Evolutionary conservation across 768 basidiomycete species (phyloP).

Genomic region (Lentinula sp.): DNA sequence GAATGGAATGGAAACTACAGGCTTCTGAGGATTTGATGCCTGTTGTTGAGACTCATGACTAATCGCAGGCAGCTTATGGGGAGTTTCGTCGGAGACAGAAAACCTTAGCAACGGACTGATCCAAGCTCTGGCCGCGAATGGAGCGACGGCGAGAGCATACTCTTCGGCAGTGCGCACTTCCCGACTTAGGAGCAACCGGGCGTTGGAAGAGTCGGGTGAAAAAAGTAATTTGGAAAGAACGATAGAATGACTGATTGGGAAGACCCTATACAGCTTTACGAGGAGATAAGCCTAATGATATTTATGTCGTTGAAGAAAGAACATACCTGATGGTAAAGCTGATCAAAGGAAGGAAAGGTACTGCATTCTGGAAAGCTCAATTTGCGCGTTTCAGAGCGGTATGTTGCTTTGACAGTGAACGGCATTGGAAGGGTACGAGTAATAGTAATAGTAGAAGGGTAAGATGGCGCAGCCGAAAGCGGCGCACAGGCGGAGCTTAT

Average conservation of each 20-base stretch:
- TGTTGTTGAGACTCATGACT: background rate
- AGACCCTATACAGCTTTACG: slow-evolving; percentile 61
- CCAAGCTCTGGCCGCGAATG: slow-evolving; percentile 47
- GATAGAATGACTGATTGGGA: slow-evolving; percentile 54
- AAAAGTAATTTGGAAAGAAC: slow-evolving; percentile 66
- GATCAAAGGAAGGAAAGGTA: slow-evolving; percentile 56
- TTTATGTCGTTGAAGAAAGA: background rate
- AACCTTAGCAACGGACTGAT: slow-evolving; percentile 58
- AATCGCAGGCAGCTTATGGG: slow-evolving; percentile 25
- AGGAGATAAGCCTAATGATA: slow-evolving; percentile 19
- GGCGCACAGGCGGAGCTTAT: slow-evolving; percentile 12
- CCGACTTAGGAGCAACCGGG: slow-evolving; percentile 55
- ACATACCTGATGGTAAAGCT: slow-evolving; percentile 57
- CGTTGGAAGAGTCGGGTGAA: slow-evolving; percentile 49
- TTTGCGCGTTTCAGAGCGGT: slow-evolving; percentile 62
- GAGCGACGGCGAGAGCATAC: slow-evolving; percentile 44
- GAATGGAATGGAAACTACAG: slow-evolving; percentile 8
- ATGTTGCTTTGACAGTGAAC: slow-evolving; percentile 78
- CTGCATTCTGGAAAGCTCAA: slow-evolving; percentile 45
- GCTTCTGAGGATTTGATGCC: slow-evolving; percentile 4
- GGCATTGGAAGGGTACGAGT: background rate
- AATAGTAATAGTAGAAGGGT: background rate
- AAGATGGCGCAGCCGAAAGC: background rate
- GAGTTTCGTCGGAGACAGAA: slow-evolving; percentile 47
- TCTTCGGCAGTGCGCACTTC: slow-evolving; percentile 56